Evolutionary conservation across 805 yeast species (phyloP).

Genomic region (Candida arabinofermentans): DNA sequence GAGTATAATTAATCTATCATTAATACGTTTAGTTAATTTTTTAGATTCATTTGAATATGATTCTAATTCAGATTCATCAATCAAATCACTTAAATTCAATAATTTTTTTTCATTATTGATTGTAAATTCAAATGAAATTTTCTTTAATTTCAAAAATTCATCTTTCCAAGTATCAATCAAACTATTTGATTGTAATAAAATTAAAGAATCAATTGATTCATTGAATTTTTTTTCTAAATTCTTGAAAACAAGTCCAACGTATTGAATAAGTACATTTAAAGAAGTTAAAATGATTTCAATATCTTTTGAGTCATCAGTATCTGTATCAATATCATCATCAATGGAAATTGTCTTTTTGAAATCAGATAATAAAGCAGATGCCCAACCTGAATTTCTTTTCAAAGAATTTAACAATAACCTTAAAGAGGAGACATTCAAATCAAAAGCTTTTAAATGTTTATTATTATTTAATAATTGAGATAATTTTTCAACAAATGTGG

Average conservation of each 20-base stretch:
- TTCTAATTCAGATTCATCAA: constrained; percentile 30
- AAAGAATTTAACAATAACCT: constrained; percentile 35
- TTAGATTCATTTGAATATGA: constrained; percentile 30
- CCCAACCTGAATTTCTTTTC: constrained; percentile 37
- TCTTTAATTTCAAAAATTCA: constrained; percentile 27
- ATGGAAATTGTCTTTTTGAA: constrained; percentile 26
- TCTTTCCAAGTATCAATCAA: constrained; percentile 40
- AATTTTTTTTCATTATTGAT: constrained; percentile 9
- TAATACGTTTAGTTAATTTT: constrained; percentile 13
- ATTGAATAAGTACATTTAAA: constrained; percentile 47
- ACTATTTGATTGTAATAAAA: constrained; percentile 37
- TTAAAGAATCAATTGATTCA: constrained; percentile 30
- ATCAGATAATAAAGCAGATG: constrained; percentile 34
- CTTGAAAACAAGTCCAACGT: constrained; percentile 42
- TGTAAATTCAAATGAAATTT: constrained; percentile 23
- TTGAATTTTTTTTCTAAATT: constrained; percentile 38
- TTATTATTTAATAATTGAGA: constrained; percentile 11
- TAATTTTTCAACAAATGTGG: constrained; percentile 17
- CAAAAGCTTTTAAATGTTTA: constrained; percentile 22
- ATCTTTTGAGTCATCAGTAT: constrained; percentile 28
- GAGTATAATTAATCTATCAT: constrained; percentile 26
- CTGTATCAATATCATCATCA: constrained; percentile 17
- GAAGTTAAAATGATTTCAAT: constrained; percentile 46
- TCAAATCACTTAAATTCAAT: constrained; percentile 30
- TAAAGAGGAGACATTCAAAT: constrained; percentile 33